Percentiles rank a stretch among this genome's conserved stretches.
phyloP scores from a whole-genome alignment of 2,329 filamentous ascomycete species.

The Ambrosiella xylebori region DNA sequence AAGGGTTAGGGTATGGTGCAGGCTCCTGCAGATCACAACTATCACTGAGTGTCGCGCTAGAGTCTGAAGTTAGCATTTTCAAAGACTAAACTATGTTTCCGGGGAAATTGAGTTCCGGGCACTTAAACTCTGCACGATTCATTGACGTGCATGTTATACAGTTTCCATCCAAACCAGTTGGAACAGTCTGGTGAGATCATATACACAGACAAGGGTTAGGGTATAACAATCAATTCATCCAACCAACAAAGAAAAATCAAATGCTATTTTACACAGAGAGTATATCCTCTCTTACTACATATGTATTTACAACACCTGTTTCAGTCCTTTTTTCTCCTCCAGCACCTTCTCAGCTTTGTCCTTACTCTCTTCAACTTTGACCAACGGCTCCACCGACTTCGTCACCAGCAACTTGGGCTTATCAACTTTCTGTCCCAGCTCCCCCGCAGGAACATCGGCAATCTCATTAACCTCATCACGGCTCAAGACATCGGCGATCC shows the following conservation, averaged over 20 bases:
- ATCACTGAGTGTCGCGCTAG: no score
- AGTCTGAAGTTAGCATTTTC: no score
- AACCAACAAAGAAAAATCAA: constrained; percentile 23
- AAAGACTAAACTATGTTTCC: no score
- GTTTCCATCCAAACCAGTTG: no score
- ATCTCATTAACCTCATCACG: constrained; percentile 75
- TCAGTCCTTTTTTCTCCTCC: constrained; percentile 39
- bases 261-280: constrained; percentile 20
- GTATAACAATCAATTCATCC: not conserved
- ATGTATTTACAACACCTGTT: constrained; percentile 32
- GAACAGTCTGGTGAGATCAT: no score
- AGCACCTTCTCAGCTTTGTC: constrained; percentile 50
- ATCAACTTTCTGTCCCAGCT: constrained; percentile 37
- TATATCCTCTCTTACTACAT: not conserved
- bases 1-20: no score
- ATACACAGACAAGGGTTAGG: not conserved
- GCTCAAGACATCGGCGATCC: constrained; percentile 62
- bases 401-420: constrained; percentile 20
- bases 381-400: constrained; percentile 37
- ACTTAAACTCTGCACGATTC: no score
- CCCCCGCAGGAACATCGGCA: constrained; percentile 62
- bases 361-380: constrained; percentile 41
- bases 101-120: no score
- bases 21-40: no score
- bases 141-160: no score